Percentiles rank a stretch among this genome's conserved stretches.
Conservation (phyloP, 1,139 yeast genomes). For the Zygosaccharomyces pseudobailii region DNA sequence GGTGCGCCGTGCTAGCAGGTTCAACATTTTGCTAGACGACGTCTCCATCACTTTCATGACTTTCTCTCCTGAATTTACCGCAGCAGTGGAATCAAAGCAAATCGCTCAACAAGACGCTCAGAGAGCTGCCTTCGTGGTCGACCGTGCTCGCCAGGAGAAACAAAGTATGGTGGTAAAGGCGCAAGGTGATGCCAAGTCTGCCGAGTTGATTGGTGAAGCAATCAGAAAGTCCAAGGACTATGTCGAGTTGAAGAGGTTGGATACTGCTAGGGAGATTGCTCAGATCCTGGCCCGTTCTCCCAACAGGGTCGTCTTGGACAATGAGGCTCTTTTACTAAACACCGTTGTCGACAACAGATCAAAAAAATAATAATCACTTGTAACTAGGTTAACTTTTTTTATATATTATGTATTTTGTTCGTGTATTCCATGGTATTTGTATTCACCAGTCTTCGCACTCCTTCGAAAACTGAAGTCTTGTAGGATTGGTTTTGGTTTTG, state of each 20-base stretch:
- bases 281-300: conserved; percentile 78
- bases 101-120: conserved; percentile 99
- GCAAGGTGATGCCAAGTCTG: conserved; percentile 97
- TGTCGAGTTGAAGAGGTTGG: conserved; percentile 93
- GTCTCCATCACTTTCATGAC: conserved; percentile 96
- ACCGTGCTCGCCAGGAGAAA: conserved; percentile 95
- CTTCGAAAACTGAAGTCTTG: conserved; percentile 25
- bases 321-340: conserved; percentile 84
- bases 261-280: conserved; percentile 96
- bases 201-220: conserved; percentile 98
- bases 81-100: conserved; percentile 97
- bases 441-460: conserved; percentile 7
- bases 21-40: conserved; percentile 85
- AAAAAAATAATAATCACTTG: conserved; percentile 8
- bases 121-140: conserved; percentile 94
- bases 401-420: neutral
- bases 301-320: conserved; percentile 85
- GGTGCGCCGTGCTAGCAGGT: conserved; percentile 85
- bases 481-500: conserved; percentile 28
- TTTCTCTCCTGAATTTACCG: conserved; percentile 94
- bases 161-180: conserved; percentile 96
- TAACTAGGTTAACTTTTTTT: neutral
- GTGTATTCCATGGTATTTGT: neutral
- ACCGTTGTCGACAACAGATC: conserved; percentile 58
- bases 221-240: conserved; percentile 93